These are phyloP conservation scores for Pisolithus marmoratus DNA, from an alignment of 768 basidiomycete genomes.

Conservation along the genomic window DNA sequence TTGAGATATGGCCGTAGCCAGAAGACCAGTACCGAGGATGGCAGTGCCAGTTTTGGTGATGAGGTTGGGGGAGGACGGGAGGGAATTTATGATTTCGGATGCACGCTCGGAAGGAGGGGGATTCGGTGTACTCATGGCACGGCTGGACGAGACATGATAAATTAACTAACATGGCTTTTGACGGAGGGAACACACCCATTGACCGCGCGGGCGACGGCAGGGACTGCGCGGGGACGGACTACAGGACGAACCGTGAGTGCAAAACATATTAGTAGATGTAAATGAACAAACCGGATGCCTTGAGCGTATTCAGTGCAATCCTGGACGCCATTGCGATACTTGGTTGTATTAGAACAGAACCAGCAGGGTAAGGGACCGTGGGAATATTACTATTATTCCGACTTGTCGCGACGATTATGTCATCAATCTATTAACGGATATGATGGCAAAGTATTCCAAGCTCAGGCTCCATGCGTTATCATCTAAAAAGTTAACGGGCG, in stretches of 20 bases:
- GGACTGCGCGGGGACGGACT: slow-evolving; percentile 55
- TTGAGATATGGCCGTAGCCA: slow-evolving; percentile 91
- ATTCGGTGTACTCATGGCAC: slow-evolving; percentile 58
- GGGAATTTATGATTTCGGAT: slow-evolving; percentile 81
- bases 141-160: slow-evolving; percentile 36
- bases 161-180: slow-evolving; percentile 6
- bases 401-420: slow-evolving; percentile 24
- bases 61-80: slow-evolving; percentile 79
- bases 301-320: slow-evolving; percentile 61
- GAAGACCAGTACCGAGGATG: slow-evolving; percentile 81
- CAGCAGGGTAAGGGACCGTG: no score
- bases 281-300: slow-evolving; percentile 47
- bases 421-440: slow-evolving; percentile 7
- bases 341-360: no score
- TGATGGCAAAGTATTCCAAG: no score
- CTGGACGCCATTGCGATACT: slow-evolving; percentile 54
- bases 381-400: slow-evolving; percentile 26
- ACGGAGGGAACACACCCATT: slow-evolving; percentile 37
- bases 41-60: slow-evolving; percentile 94
- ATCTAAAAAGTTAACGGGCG: no score
- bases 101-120: slow-evolving; percentile 84
- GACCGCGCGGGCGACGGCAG: slow-evolving; percentile 40
- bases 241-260: slow-evolving; percentile 1
- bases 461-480: no score
- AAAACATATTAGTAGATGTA: no score